Conservation (phyloP, 768 basidiomycete species). For the Termitomyces sp. region DNA sequence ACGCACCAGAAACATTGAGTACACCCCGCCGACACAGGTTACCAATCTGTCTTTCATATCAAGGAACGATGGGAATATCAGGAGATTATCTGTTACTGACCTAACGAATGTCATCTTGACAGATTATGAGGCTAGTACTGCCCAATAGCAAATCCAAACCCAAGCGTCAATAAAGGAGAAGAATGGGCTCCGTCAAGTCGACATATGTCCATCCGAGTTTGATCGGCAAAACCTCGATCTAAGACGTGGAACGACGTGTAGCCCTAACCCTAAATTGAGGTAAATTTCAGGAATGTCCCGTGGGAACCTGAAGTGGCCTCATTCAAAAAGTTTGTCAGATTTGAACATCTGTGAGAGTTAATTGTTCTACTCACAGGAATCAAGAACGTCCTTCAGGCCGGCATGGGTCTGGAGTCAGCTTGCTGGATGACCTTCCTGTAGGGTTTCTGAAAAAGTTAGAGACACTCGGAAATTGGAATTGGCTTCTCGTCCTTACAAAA, state of each 20-base stretch:
- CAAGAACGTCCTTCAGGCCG: background rate
- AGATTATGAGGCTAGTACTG: background rate
- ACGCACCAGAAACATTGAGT: conserved; percentile 85
- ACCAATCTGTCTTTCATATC: conserved; percentile 43
- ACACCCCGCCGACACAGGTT: conserved; percentile 82
- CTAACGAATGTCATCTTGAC: conserved; percentile 20
- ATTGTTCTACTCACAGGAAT: background rate
- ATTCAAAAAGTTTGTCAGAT: background rate
- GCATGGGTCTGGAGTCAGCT: background rate
- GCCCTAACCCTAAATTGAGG: conserved; percentile 22
- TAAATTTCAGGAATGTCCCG: background rate
- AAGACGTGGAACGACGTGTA: conserved; percentile 21
- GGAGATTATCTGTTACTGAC: conserved; percentile 1
- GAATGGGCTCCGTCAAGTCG: background rate
- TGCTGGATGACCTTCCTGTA: background rate
- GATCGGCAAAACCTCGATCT: conserved; percentile 10
- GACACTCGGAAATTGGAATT: background rate
- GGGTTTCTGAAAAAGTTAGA: background rate
- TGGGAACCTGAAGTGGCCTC: background rate
- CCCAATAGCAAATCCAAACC: background rate
- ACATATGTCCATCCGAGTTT: background rate
- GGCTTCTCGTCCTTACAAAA: background rate
- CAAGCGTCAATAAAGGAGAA: background rate
- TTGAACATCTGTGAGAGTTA: background rate
- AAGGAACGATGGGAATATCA: background rate